Conservation (phyloP, 768 basidiomycete genomes). For the Calocybe indica region DNA sequence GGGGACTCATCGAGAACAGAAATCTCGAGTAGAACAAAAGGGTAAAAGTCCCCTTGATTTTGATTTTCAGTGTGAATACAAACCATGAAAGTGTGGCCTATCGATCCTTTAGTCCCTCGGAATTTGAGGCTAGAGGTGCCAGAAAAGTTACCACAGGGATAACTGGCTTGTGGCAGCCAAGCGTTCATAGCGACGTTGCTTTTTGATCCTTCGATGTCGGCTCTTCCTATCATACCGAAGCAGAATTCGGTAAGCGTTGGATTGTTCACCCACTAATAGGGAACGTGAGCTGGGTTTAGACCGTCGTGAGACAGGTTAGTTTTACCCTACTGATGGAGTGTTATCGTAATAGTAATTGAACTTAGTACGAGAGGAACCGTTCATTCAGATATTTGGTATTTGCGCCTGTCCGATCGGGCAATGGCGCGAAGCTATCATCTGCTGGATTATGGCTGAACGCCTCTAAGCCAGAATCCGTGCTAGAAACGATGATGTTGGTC, state of each 20-base stretch:
- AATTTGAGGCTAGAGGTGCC: conserved; percentile 78
- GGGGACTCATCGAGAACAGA: conserved; percentile 76
- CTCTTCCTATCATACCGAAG: conserved; percentile 12
- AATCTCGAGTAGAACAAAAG: conserved; percentile 77
- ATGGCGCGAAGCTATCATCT: conserved; percentile 77
- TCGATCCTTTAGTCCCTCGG: conserved; percentile 78
- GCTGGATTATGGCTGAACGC: conserved; percentile 83
- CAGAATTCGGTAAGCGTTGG: conserved; percentile 70
- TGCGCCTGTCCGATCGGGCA: conserved; percentile 75
- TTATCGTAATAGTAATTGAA: conserved; percentile 73
- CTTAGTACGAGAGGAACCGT: conserved; percentile 82
- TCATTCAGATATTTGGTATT: conserved; percentile 82
- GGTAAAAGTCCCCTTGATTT: conserved; percentile 78
- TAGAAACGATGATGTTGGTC: conserved; percentile 68
- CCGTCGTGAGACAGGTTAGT: conserved; percentile 83
- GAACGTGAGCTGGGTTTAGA: conserved; percentile 81
- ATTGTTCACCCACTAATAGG: conserved; percentile 79
- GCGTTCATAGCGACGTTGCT: conserved; percentile 76
- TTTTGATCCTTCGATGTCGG: conserved; percentile 12
- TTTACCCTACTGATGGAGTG: conserved; percentile 80
- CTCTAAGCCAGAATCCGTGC: conserved; percentile 81
- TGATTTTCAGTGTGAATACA: conserved; percentile 79
- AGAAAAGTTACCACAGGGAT: conserved; percentile 77
- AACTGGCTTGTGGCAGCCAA: conserved; percentile 80
- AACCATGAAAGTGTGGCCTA: conserved; percentile 82